Conservation (phyloP, 371 early-diverging fungal genomes). For the Circinella umbellata region DNA sequence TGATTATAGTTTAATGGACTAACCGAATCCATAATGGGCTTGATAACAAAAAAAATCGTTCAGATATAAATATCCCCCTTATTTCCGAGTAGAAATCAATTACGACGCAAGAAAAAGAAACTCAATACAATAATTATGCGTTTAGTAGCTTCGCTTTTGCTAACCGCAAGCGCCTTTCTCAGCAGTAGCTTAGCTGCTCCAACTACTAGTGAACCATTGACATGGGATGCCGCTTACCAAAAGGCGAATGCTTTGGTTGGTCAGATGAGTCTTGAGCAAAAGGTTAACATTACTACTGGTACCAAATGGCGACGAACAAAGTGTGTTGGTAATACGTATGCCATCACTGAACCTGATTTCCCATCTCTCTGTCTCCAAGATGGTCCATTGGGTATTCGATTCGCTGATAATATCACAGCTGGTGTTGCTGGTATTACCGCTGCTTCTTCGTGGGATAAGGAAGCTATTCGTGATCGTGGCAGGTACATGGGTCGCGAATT, state of each 20-base stretch:
- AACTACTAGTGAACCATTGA: constrained; percentile 6
- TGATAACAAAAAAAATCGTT: background rate
- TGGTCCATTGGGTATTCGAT: constrained; percentile 54
- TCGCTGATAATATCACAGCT: constrained; percentile 43
- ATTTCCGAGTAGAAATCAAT: background rate
- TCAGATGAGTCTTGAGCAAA: constrained; percentile 46
- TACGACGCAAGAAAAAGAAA: background rate
- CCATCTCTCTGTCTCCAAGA: constrained; percentile 65
- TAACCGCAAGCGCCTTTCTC: background rate
- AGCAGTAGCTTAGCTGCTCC: constrained; percentile 3
- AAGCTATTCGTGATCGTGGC: constrained; percentile 51
- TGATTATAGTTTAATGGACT: background rate
- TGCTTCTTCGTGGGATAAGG: constrained; percentile 59
- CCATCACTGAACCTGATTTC: constrained; percentile 50
- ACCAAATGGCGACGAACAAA: constrained; percentile 42
- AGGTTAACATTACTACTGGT: constrained; percentile 58
- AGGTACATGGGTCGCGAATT: constrained; percentile 57
- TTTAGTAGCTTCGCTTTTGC: background rate
- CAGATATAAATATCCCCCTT: constrained; percentile 1
- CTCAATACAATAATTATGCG: background rate
- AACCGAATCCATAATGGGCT: background rate
- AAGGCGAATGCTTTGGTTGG: constrained; percentile 36
- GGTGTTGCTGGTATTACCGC: constrained; percentile 59
- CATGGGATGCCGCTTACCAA: constrained; percentile 46
- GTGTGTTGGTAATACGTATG: constrained; percentile 58